Percentiles rank a stretch among this genome's conserved stretches.
Conservation (phyloP, 2,329 filamentous ascomycete genomes). For the Aureobasidium subglaciale region DNA sequence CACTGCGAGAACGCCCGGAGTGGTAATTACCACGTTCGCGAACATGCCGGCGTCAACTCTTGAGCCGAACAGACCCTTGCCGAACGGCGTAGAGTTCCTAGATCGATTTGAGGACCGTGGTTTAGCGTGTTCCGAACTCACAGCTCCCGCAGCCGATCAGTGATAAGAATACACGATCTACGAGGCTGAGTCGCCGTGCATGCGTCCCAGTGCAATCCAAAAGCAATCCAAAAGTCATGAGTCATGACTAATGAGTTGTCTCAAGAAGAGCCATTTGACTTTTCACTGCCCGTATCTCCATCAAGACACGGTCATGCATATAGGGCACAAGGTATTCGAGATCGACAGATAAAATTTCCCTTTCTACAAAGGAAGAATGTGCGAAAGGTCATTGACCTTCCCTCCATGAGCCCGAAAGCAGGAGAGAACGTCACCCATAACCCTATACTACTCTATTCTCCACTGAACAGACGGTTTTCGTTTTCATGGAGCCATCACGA, state of each 20-base stretch:
- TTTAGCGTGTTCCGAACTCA: background rate
- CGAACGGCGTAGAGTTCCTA: background rate
- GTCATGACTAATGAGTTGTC: background rate
- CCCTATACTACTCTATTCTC: slow-evolving; percentile 29
- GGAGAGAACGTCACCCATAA: slow-evolving; percentile 32
- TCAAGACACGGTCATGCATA: background rate
- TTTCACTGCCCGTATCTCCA: background rate
- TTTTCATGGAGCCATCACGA: slow-evolving; percentile 33
- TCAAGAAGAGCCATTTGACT: no score
- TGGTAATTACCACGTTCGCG: background rate
- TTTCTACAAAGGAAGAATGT: slow-evolving; percentile 21
- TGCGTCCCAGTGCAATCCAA: no score
- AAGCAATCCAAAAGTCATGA: no score
- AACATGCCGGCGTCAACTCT: background rate
- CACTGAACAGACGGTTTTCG: slow-evolving; percentile 35
- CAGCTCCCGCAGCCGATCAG: no score
- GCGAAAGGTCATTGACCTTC: slow-evolving; percentile 34
- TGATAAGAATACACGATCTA: no score
- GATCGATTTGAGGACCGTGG: background rate
- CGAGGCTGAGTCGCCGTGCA: no score
- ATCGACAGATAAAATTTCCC: background rate
- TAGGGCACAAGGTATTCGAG: no score
- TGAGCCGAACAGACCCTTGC: background rate
- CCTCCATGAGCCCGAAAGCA: slow-evolving; percentile 24
- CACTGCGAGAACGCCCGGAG: background rate